These are phyloP conservation scores for Rhynchosporium graminicola DNA, from an alignment of 2,329 filamentous ascomycete species.

Conservation along the genomic window DNA sequence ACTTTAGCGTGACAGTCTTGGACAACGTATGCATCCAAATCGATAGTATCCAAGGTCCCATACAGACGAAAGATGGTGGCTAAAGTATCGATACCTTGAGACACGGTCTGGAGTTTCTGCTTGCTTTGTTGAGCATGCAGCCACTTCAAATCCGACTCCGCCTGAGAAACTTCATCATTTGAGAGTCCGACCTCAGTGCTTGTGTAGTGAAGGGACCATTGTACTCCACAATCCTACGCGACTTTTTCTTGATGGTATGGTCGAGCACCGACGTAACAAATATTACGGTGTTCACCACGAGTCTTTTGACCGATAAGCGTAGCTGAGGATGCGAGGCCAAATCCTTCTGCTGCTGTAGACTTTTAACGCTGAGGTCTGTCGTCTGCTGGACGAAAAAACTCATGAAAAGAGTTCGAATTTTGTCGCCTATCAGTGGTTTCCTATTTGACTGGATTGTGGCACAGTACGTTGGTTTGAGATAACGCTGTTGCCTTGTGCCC, in stretches of 20 bases:
- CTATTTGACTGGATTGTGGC: too few relatives aligned
- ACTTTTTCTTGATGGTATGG: background rate
- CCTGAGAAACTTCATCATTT: conserved; percentile 1
- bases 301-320: background rate
- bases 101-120: background rate
- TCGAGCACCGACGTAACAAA: conserved; percentile 6
- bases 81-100: conserved; percentile 1
- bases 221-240: background rate
- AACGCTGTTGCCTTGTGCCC: too few relatives aligned
- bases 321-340: conserved; percentile 2
- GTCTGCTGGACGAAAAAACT: background rate
- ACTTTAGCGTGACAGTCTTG: background rate
- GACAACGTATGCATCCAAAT: background rate
- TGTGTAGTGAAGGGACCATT: conserved; percentile 7
- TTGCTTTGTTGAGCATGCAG: conserved; percentile 1
- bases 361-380: conserved; percentile 5
- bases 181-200: background rate
- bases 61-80: background rate
- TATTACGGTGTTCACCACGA: background rate
- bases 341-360: background rate
- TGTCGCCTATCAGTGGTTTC: too few relatives aligned
- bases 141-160: conserved; percentile 2
- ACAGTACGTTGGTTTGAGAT: too few relatives aligned
- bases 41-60: conserved; percentile 1
- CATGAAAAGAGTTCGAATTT: background rate